Percentiles rank a stretch among this genome's conserved stretches.
These are phyloP conservation scores for Vigna mungo DNA, from an alignment of 306 rosid genomes.

Conservation along the genomic window DNA sequence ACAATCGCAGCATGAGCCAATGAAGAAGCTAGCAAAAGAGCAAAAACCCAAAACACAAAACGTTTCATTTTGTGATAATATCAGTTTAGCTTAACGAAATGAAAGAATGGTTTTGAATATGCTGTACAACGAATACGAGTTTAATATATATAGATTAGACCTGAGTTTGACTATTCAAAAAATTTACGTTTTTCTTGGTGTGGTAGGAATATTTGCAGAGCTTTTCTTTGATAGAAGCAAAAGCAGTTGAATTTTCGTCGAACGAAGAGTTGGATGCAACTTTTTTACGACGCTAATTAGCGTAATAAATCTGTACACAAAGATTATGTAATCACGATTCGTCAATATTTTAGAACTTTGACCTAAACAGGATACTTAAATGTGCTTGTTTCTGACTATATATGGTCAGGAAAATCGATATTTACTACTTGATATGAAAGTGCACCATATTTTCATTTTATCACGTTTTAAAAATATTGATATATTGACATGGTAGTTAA, in stretches of 20 bases:
- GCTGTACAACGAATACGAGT: neutral
- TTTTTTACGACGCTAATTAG: neutral
- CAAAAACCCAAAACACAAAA: conserved; percentile 43
- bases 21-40: conserved; percentile 37
- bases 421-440: neutral
- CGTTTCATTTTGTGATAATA: conserved; percentile 28
- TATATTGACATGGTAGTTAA: neutral
- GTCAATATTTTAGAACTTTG: conserved; percentile 26
- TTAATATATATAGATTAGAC: conserved; percentile 15
- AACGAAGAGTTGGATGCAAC: neutral
- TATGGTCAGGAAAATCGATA: neutral
- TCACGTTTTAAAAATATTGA: neutral
- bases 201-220: neutral
- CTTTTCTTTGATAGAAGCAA: neutral
- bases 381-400: neutral
- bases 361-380: conserved; percentile 23
- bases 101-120: neutral
- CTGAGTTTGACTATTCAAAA: conserved; percentile 32
- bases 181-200: conserved; percentile 37
- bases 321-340: neutral
- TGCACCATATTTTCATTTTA: neutral
- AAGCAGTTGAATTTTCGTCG: conserved; percentile 45
- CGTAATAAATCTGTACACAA: conserved; percentile 7
- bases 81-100: conserved; percentile 8
- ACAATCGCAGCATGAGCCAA: conserved; percentile 43